Conservation (phyloP, 2,329 filamentous ascomycete species). For the Tolypocladium endophyticum region DNA sequence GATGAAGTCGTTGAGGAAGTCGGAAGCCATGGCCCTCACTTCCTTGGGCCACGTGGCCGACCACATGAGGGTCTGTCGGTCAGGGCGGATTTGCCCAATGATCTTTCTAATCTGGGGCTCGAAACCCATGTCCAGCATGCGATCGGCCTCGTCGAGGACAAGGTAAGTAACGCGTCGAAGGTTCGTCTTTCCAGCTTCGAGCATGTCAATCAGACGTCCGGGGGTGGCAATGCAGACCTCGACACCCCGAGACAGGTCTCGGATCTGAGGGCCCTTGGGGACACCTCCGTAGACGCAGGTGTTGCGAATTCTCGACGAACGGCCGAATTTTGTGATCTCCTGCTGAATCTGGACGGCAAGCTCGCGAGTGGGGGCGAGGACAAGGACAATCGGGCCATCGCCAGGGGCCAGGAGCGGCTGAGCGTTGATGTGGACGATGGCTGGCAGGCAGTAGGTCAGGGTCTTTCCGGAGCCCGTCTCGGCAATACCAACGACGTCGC, state of each 20-base stretch:
- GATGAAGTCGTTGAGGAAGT: conserved; percentile 92
- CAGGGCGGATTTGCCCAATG: conserved; percentile 90
- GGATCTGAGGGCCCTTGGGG: conserved; percentile 92
- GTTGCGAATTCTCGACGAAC: conserved; percentile 95
- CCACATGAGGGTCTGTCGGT: conserved; percentile 99
- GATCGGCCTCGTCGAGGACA: conserved; percentile 96
- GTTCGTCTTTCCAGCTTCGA: conserved; percentile 96
- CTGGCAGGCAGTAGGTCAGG: conserved; percentile 91
- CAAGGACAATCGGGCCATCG: conserved; percentile 91
- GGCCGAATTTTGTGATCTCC: conserved; percentile 97
- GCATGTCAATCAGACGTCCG: conserved; percentile 95
- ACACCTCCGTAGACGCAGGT: conserved; percentile 99
- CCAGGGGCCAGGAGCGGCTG: conserved; percentile 92
- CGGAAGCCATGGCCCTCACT: conserved; percentile 79
- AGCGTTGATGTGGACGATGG: conserved; percentile 98
- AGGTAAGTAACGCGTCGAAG: conserved; percentile 95
- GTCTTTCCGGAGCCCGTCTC: conserved; percentile 99
- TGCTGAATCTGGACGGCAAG: conserved; percentile 97
- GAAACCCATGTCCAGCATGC: conserved; percentile 99
- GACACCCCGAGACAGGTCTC: conserved; percentile 86
- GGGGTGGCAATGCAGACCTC: conserved; percentile 98
- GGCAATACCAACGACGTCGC: conserved; percentile 96
- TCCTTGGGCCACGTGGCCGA: conserved; percentile 99
- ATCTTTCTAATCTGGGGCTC: conserved; percentile 99
- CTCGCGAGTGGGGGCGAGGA: conserved; percentile 93